phyloP scores from a whole-genome alignment of 768 basidiomycete genomes.

The Chiua virens region DNA sequence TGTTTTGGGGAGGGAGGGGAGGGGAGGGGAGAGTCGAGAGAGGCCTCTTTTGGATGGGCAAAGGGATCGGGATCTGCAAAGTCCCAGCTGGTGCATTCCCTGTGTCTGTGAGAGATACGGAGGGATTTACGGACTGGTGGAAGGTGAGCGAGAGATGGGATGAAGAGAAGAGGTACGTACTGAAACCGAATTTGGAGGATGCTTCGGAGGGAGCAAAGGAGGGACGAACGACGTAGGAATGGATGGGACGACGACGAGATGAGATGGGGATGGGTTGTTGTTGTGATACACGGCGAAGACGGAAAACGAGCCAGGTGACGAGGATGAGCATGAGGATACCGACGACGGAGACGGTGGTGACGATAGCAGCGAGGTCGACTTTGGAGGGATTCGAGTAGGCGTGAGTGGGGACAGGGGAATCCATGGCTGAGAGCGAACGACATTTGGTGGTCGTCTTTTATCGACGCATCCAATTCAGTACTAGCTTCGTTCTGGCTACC shows the following conservation, averaged over 20 bases:
- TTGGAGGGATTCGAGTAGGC: slow-evolving; percentile 16
- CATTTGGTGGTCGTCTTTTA: no score
- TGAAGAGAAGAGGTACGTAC: slow-evolving; percentile 10
- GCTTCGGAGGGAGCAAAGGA: slow-evolving; percentile 25
- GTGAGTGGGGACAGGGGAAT: slow-evolving; percentile 1
- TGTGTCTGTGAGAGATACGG: slow-evolving; percentile 19
- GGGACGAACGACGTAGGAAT: slow-evolving; percentile 17
- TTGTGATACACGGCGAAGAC: slow-evolving; percentile 17
- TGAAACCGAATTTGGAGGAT: slow-evolving; percentile 29
- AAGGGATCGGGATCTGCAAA: slow-evolving; percentile 31
- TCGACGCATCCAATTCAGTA: background rate
- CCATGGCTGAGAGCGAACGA: background rate
- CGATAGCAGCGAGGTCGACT: slow-evolving; percentile 23
- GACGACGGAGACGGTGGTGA: slow-evolving; percentile 24
- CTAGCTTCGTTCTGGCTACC: background rate
- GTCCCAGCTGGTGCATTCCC: slow-evolving; percentile 27
- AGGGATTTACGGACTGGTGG: slow-evolving; percentile 24
- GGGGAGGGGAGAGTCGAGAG: background rate
- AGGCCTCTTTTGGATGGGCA: background rate
- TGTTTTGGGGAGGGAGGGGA: background rate
- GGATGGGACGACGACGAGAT: background rate
- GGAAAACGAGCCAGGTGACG: slow-evolving; percentile 26
- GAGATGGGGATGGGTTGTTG: background rate
- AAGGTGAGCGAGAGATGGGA: background rate
- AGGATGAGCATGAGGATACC: slow-evolving; percentile 24